Conservation (phyloP, 371 early-diverging fungal species). For the Mycotypha africana region DNA sequence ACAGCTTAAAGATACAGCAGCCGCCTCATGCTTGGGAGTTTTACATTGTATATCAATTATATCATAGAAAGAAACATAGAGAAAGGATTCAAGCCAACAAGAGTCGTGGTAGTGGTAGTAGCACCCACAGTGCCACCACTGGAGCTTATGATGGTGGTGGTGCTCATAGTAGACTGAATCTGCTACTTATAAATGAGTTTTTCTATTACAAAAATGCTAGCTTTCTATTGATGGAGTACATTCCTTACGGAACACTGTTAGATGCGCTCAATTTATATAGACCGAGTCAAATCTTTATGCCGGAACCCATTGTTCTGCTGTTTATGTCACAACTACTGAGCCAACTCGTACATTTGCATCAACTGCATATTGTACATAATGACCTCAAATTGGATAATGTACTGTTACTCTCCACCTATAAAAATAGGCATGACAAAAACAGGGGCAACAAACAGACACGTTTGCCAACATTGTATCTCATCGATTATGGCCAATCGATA, state of each 20-base stretch:
- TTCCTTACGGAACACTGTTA: constrained; percentile 25
- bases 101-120: too few relatives aligned
- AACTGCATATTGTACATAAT: constrained; percentile 30
- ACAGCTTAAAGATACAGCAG: constrained; percentile 30
- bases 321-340: constrained; percentile 20
- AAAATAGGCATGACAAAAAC: neutral
- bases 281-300: constrained; percentile 10
- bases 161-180: neutral
- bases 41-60: constrained; percentile 30
- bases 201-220: constrained; percentile 24
- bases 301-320: constrained; percentile 31
- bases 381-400: constrained; percentile 49
- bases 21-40: constrained; percentile 41
- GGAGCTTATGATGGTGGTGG: too few relatives aligned
- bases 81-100: too few relatives aligned
- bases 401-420: constrained; percentile 14
- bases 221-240: constrained; percentile 25
- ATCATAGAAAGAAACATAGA: too few relatives aligned
- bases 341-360: constrained; percentile 24
- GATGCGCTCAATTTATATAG: constrained; percentile 25
- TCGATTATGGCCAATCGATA: constrained; percentile 44
- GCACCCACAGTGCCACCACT: neutral
- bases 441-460: neutral
- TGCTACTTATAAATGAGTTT: constrained; percentile 2
- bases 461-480: constrained; percentile 20